Base-by-base conservation (phyloP, 352 stramenopile species). In the Pythium rhizo-oryzae region DNA sequence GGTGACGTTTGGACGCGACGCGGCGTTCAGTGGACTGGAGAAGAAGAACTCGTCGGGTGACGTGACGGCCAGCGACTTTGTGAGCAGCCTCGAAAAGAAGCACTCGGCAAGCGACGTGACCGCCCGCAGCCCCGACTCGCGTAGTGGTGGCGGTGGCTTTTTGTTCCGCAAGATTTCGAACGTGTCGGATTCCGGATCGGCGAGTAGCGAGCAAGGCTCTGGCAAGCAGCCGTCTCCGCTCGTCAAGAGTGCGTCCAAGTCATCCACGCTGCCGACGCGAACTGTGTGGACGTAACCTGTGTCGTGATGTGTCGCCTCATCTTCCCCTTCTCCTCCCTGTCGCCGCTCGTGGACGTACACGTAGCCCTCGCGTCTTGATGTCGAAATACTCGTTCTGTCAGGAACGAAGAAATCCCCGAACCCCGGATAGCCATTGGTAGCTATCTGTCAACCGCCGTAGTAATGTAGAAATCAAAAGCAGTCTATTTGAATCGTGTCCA, bases 1-100 rank as follows among this genome's bases (percentile, higher is more conserved):
- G 2, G 75, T 93, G 37, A 91, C 85, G 15, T 93, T 87, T 60
- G 81, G 81, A 39, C 80, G 67, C 25, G 84, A 92, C 47, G 82
- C 82, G 33, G 76, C 73, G 8, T 56, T 76, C 53, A 82, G 77
- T 30, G 69, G 74, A 61, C 56, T 74, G 37, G 43, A 63, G 41
- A 73, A 76, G 44, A 72, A 59, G 49, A 8, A n/a, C 1, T 71
- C 65, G n/a, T 51, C 65, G 1, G 50, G 28, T 30, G 44, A 66
- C 35, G 24, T 70, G 13, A 44, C 55, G 21, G 55, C 54, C 25
- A 47, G 18, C 41, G 41, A 47, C 41, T 4, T n/a, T n/a, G 28
- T 33, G 4, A n/a, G 41, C 18, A 16, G 41, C 4, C 41, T 47
- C 1, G 41, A 47, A 16, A 47, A 47, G 41, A 47, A 47, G 41